Conservation (phyloP, 495 filamentous ascomycete species). For the Penicillium paxilli region DNA sequence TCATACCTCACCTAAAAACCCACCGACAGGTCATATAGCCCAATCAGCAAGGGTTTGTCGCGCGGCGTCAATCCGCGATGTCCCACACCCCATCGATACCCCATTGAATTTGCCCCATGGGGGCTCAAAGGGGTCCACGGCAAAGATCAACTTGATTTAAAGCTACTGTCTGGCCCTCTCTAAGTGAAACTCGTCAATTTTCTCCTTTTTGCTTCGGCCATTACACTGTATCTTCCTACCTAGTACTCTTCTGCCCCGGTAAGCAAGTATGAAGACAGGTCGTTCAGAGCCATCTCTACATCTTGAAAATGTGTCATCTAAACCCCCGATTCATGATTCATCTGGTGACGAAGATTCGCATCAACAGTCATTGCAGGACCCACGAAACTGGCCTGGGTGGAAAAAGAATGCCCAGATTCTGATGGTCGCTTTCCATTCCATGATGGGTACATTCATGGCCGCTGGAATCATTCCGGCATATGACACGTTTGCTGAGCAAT, state of each 20-base stretch:
- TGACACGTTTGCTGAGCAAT: slow-evolving; percentile 26
- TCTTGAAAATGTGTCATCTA: slow-evolving; percentile 14
- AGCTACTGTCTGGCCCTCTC: not conserved
- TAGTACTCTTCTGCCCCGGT: too few relatives aligned
- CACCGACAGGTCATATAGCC: not conserved
- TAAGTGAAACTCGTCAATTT: not conserved
- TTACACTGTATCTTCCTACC: too few relatives aligned
- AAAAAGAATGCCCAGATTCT: slow-evolving; percentile 37
- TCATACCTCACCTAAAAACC: not conserved
- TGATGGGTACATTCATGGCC: slow-evolving; percentile 34
- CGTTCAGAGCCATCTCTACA: slow-evolving; percentile 11
- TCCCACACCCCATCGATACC: slow-evolving; percentile 4
- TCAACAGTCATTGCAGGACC: slow-evolving; percentile 15
- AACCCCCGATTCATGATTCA: not conserved
- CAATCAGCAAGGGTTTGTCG: not conserved
- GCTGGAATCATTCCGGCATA: slow-evolving; percentile 35
- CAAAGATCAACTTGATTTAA: not conserved
- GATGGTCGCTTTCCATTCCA: slow-evolving; percentile 39
- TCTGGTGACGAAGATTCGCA: not conserved
- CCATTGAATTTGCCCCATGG: slow-evolving; percentile 6
- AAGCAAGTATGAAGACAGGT: slow-evolving; percentile 10
- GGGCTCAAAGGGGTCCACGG: not conserved
- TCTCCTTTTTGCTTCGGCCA: too few relatives aligned
- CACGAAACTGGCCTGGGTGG: slow-evolving; percentile 28
- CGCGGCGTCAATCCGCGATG: slow-evolving; percentile 5